phyloP scores from a whole-genome alignment of 202 grass and related monocot genomes.

The Carex sylvatica region DNA sequence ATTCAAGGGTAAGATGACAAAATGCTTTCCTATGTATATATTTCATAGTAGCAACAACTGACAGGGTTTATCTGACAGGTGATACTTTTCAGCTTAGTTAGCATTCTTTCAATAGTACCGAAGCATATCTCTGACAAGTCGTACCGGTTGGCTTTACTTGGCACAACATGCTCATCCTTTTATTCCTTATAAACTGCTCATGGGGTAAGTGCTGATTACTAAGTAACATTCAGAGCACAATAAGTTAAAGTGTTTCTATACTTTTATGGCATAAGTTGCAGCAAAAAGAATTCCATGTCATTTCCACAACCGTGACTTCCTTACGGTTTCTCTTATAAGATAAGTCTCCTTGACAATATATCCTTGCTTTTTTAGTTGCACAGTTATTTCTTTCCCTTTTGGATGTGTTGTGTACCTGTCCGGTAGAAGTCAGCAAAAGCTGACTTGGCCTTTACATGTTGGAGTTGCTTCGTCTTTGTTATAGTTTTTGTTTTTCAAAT shows the following conservation, averaged over 20 bases:
- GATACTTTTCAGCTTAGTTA: slow-evolving; percentile 75
- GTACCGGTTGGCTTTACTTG: slow-evolving; percentile 79
- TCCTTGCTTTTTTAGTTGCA: too few relatives aligned
- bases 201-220: slow-evolving; percentile 48
- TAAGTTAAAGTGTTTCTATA: not conserved
- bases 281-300: not conserved
- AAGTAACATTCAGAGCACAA: not conserved
- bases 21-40: slow-evolving; percentile 1
- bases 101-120: slow-evolving; percentile 73
- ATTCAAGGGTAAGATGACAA: slow-evolving; percentile 73
- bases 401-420: too few relatives aligned
- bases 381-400: too few relatives aligned
- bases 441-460: too few relatives aligned
- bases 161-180: slow-evolving; percentile 64
- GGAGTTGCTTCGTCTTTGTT: too few relatives aligned
- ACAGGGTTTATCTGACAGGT: slow-evolving; percentile 42
- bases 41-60: not conserved
- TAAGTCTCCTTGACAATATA: too few relatives aligned
- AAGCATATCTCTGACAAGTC: slow-evolving; percentile 64
- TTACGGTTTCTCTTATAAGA: too few relatives aligned
- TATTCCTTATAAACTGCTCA: slow-evolving; percentile 72
- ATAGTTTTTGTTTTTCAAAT: too few relatives aligned
- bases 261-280: not conserved
- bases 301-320: too few relatives aligned
- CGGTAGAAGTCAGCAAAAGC: too few relatives aligned